Percentiles rank a stretch among this genome's conserved stretches.
Conservation (phyloP, 2,329 filamentous ascomycete genomes). For the Metarhizium album region DNA sequence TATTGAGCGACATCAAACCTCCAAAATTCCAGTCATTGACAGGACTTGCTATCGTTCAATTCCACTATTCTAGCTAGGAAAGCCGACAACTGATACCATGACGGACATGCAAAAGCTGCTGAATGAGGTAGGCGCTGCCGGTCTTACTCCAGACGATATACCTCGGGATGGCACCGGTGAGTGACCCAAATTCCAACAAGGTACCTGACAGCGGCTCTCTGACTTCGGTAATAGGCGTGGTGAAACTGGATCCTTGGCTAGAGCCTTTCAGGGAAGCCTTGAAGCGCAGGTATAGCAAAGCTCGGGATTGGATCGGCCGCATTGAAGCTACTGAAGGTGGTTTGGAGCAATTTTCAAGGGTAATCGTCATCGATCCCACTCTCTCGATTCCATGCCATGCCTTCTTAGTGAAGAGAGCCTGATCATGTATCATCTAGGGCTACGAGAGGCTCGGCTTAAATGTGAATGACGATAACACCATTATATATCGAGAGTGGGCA, state of each 20-base stretch:
- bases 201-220: conserved; percentile 3
- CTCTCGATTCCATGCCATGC: neutral
- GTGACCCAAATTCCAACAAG: conserved; percentile 9
- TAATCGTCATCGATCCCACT: conserved; percentile 24
- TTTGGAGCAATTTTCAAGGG: conserved; percentile 81
- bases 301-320: conserved; percentile 76
- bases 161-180: conserved; percentile 64
- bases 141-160: conserved; percentile 36
- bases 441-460: conserved; percentile 81
- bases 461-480: conserved; percentile 69
- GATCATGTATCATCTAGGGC: conserved; percentile 44
- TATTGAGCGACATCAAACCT: neutral
- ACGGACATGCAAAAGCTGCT: conserved; percentile 4
- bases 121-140: conserved; percentile 8
- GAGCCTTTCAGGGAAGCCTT: conserved; percentile 72
- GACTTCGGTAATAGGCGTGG: conserved; percentile 52
- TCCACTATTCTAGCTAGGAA: neutral
- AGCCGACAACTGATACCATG: neutral
- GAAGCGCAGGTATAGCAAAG: conserved; percentile 63
- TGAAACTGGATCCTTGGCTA: conserved; percentile 82
- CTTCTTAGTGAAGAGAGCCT: neutral
- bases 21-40: too few species aligned
- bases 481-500: conserved; percentile 92
- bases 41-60: neutral
- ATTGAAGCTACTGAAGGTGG: conserved; percentile 81